phyloP scores from a whole-genome alignment of 768 basidiomycete species.

The Kwoniella heveanensis region DNA sequence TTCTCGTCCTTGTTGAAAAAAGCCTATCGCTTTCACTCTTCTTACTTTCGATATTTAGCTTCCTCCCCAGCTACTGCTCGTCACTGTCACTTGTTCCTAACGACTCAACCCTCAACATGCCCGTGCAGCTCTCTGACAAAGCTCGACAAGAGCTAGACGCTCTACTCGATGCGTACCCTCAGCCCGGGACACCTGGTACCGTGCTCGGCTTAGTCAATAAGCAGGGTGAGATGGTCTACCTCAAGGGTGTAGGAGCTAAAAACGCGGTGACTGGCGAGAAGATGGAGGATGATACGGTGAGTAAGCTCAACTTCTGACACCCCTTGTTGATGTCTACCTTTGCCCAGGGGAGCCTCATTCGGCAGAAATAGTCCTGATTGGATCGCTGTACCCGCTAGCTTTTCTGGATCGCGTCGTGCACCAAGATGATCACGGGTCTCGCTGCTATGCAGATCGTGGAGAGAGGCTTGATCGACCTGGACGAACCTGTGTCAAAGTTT shows the following conservation, averaged over 20 bases:
- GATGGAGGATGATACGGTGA: slow-evolving; percentile 22
- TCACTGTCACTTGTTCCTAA: too few species aligned
- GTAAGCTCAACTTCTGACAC: too few species aligned
- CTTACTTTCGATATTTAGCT: too few species aligned
- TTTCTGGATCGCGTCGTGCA: slow-evolving; percentile 27
- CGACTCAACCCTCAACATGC: slow-evolving; percentile 10
- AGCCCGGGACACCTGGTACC: slow-evolving; percentile 10
- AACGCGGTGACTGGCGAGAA: slow-evolving; percentile 17
- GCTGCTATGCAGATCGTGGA: slow-evolving; percentile 22
- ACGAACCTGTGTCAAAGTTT: slow-evolving; percentile 12
- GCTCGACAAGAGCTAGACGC: slow-evolving; percentile 14
- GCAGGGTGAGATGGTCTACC: slow-evolving; percentile 12
- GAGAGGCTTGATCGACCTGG: slow-evolving; percentile 10
- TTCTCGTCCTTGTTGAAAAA: too few species aligned
- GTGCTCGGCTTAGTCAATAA: slow-evolving; percentile 16
- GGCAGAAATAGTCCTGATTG: too few species aligned
- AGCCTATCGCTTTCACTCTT: too few species aligned
- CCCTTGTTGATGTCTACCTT: too few species aligned
- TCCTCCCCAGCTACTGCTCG: too few species aligned
- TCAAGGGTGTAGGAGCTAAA: slow-evolving; percentile 7
- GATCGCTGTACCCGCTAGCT: background rate
- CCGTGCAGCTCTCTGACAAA: slow-evolving; percentile 7
- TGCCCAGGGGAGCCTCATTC: too few species aligned
- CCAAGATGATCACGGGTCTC: slow-evolving; percentile 22
- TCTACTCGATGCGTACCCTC: slow-evolving; percentile 9